phyloP scores from a whole-genome alignment of 2,329 filamentous ascomycete genomes.

The Scytalidium lignicola region DNA sequence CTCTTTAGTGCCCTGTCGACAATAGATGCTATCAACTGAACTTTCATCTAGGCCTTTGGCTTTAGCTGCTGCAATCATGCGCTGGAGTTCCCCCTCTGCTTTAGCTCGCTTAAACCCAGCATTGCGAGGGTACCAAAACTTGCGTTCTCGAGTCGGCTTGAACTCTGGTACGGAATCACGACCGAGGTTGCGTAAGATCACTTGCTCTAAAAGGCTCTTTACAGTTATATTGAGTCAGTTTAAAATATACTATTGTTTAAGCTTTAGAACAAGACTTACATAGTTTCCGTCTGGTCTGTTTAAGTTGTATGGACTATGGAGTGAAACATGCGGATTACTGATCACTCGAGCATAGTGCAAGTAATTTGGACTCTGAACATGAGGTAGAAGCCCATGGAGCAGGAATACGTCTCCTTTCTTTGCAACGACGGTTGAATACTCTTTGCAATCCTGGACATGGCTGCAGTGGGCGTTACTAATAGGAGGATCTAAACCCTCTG shows the following conservation, averaged over 20 bases:
- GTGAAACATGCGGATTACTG: constrained; percentile 6
- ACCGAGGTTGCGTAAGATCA: constrained; percentile 3
- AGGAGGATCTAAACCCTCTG: constrained; percentile 5
- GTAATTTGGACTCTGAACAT: constrained; percentile 6
- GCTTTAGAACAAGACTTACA: constrained; percentile 1
- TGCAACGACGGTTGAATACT: constrained; percentile 5
- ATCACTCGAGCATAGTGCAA: constrained; percentile 8
- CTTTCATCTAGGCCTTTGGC: constrained; percentile 5
- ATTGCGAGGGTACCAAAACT: constrained; percentile 6
- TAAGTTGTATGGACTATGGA: constrained; percentile 4
- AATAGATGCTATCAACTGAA: constrained; percentile 7
- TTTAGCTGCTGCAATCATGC: constrained; percentile 5
- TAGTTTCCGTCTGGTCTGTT: constrained; percentile 5
- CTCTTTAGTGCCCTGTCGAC: not conserved
- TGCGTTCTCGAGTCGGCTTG: constrained; percentile 6
- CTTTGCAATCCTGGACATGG: constrained; percentile 5
- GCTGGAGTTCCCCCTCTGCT: constrained; percentile 4
- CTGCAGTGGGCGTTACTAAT: constrained; percentile 1
- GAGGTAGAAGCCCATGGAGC: constrained; percentile 7
- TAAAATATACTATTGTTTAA: not conserved
- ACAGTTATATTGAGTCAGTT: not conserved
- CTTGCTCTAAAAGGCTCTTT: constrained; percentile 6
- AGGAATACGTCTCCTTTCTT: constrained; percentile 8
- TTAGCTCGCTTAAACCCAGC: constrained; percentile 7
- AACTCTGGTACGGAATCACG: constrained; percentile 5